Base-by-base conservation (phyloP, 495 filamentous ascomycete species). In the Hyaloscypha bicolor region DNA sequence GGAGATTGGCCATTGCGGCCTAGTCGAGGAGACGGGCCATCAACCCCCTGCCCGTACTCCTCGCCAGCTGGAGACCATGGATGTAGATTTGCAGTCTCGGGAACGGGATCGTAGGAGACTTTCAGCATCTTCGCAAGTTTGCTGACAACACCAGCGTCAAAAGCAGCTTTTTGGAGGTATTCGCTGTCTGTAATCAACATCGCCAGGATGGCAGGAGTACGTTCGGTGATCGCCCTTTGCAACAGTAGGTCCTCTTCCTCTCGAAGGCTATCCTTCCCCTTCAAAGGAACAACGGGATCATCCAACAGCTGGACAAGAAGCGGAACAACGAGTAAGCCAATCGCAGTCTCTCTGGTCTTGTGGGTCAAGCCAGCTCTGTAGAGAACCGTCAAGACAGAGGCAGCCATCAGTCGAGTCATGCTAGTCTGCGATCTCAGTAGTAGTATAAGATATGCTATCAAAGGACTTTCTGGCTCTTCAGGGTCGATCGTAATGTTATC, bases 361-460 rank as follows among this genome's bases (percentile, higher is more conserved):
- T 83, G 84, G 3, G 87, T 83, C 63, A 93, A 82, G 1, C 87
- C 87, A 32, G 88, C 82, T 63, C 90, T 87, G 75, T 88, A 92
- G 8, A 96, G 79, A n/a, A 87, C 87, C 3, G 91, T 88, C 45
- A 97, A 81, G 2, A 97, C 80, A 52, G 88, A 89, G 21, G 90
- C 87, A n/a, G 96, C 91, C 83, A 90, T 89, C 60, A 97, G 77
- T 31, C 92, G 85, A 35, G 86, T 84, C 71, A 89, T 79, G 9
- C 87, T 88, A 55, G 77, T 78, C 59, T 86, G 83, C 14, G 85
- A 85, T 69, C 92, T 83, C 31, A 90, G 82, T 16, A 92, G 74
- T 62, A 86, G 81, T 32, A 97, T 84, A 14, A 99, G 86, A 91
- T 93, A 97, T 12, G 89, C 87, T 51, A 96, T 84, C 12, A 98